Evolutionary conservation across 768 basidiomycete species (phyloP).

Genomic region (Hypholoma fasciculare): DNA sequence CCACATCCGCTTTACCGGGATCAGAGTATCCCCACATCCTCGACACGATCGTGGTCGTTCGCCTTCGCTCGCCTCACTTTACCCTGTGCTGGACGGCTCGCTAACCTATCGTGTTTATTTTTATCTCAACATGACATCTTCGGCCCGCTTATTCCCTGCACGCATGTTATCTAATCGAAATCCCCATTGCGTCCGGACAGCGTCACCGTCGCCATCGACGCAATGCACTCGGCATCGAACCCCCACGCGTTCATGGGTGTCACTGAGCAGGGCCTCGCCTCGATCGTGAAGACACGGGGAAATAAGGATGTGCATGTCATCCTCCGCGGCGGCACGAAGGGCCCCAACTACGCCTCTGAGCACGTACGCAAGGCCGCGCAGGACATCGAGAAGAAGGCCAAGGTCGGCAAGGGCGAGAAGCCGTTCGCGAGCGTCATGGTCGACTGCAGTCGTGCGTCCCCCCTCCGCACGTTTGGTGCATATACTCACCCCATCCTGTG

Average conservation of each 20-base stretch:
- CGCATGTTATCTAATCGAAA: not conserved
- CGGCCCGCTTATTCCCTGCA: not conserved
- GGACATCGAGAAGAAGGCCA: slow-evolving; percentile 63
- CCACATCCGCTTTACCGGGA: not conserved
- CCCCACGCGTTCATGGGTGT: slow-evolving; percentile 98
- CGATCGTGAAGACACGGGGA: slow-evolving; percentile 90
- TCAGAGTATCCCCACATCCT: not conserved
- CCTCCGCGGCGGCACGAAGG: slow-evolving; percentile 88
- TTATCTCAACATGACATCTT: not conserved
- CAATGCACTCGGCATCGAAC: slow-evolving; percentile 89
- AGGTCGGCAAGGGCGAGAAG: slow-evolving; percentile 18
- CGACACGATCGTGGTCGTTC: not conserved
- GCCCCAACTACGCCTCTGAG: slow-evolving; percentile 84
- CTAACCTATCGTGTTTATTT: not conserved
- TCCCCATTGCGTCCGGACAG: slow-evolving; percentile 25
- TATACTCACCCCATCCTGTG: not conserved
- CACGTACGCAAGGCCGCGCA: slow-evolving; percentile 65
- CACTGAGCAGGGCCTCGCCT: slow-evolving; percentile 84
- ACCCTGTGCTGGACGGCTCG: not conserved
- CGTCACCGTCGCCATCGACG: slow-evolving; percentile 91
- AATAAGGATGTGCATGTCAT: slow-evolving; percentile 93
- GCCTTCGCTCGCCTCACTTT: not conserved
- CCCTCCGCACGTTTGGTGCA: not conserved
- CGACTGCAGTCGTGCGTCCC: slow-evolving; percentile 72
- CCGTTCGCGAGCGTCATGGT: slow-evolving; percentile 78